phyloP scores from a whole-genome alignment of 257 asterid genomes.

The Solanum bukasovii region DNA sequence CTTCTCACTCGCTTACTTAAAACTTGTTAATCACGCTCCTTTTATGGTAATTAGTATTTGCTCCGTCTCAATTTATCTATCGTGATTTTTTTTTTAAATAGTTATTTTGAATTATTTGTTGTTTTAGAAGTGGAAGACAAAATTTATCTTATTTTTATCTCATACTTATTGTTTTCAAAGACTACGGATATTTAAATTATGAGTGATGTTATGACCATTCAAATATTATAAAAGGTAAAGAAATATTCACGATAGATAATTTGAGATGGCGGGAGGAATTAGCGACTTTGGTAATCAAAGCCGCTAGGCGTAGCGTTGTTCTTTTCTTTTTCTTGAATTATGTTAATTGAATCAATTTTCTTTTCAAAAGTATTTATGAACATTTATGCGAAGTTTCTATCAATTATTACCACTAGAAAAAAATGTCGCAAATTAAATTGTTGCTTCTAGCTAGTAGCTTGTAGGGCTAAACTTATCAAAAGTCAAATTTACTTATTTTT shows the following conservation, averaged over 20 bases:
- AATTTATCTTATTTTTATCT: background rate
- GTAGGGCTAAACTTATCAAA: background rate
- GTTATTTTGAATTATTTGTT: background rate
- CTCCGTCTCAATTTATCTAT: background rate
- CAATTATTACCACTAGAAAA: background rate
- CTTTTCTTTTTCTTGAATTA: background rate
- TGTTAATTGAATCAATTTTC: background rate
- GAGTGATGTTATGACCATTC: background rate
- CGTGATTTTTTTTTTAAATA: background rate
- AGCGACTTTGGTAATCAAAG: background rate
- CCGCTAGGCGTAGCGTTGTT: background rate
- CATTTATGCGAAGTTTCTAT: background rate
- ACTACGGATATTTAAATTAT: background rate
- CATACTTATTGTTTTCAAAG: background rate
- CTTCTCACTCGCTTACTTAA: constrained; percentile 2
- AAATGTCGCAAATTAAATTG: background rate
- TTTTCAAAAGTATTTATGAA: background rate
- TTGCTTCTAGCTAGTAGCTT: background rate
- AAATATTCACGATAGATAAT: background rate
- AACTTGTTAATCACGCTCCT: constrained; percentile 8
- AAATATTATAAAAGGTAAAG: background rate
- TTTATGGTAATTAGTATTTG: background rate
- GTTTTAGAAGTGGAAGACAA: background rate
- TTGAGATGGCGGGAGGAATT: background rate
- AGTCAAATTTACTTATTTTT: background rate